Evolutionary conservation across 768 basidiomycete genomes (phyloP).

Genomic region (Collybiopsis confluens): DNA sequence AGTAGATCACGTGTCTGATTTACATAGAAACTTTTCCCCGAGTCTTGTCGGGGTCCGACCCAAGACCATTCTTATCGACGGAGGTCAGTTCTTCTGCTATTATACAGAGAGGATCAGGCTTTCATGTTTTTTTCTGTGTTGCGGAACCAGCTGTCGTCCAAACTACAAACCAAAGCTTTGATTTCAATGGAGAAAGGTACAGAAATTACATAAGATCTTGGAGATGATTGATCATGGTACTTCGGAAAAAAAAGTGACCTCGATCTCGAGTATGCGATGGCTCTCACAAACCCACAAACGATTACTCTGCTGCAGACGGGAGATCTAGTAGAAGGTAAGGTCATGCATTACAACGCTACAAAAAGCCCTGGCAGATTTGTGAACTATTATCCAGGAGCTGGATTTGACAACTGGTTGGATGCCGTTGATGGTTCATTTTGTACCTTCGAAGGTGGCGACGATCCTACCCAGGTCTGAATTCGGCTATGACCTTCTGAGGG

Average conservation of each 20-base stretch:
- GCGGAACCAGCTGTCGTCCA: constrained; percentile 23
- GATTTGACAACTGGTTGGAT: constrained; percentile 42
- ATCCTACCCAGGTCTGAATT: constrained; percentile 21
- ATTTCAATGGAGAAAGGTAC: constrained; percentile 38
- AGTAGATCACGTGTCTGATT: background rate
- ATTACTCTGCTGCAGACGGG: constrained; percentile 38
- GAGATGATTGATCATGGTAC: too few relatives aligned
- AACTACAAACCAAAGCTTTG: constrained; percentile 21
- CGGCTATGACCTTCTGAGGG: background rate
- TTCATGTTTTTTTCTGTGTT: background rate
- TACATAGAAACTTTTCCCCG: constrained; percentile 29
- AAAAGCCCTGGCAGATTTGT: too few relatives aligned
- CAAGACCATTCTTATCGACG: constrained; percentile 29
- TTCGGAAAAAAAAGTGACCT: too few relatives aligned
- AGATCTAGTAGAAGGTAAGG: constrained; percentile 28
- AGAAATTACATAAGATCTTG: too few relatives aligned
- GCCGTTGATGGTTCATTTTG: constrained; percentile 40
- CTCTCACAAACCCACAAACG: constrained; percentile 29
- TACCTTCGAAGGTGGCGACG: constrained; percentile 42
- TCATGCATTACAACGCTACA: background rate
- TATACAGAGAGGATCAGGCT: too few relatives aligned
- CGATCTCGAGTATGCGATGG: constrained; percentile 45
- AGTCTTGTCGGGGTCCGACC: constrained; percentile 28
- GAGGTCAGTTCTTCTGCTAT: constrained; percentile 17
- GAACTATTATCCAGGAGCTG: constrained; percentile 36